A percentile compares a stretch with the other conserved stretches of the same genome.
Evolutionary conservation across 148 eudicot species (phyloP).

Genomic region (Rheum nobile): DNA sequence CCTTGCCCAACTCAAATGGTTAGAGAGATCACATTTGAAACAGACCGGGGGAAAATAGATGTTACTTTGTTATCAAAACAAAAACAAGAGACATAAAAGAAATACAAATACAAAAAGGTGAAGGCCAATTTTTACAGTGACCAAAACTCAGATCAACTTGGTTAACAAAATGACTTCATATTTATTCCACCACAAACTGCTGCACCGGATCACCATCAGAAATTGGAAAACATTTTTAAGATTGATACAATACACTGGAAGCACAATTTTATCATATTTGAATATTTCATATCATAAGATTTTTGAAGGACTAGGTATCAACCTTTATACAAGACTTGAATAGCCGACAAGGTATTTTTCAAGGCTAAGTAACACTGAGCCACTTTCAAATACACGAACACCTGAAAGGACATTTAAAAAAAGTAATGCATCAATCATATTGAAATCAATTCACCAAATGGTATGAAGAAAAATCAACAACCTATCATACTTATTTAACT

Average conservation of each 20-base stretch:
- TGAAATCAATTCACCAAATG: not conserved
- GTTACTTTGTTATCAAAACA: not conserved
- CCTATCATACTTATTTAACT: not conserved
- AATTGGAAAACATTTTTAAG: not conserved
- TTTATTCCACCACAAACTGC: not conserved
- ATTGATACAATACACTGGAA: not conserved
- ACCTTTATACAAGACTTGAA: constrained; percentile 74
- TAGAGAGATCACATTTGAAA: not conserved
- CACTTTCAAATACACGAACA: constrained; percentile 44
- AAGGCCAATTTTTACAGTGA: not conserved
- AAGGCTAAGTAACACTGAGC: constrained; percentile 52
- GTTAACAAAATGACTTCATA: not conserved
- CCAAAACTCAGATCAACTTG: not conserved
- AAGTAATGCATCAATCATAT: not conserved
- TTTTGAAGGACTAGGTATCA: not conserved
- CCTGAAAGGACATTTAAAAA: constrained; percentile 25
- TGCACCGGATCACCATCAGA: not conserved
- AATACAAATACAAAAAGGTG: not conserved
- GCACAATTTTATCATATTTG: not conserved
- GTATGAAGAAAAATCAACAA: not conserved
- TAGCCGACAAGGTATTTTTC: constrained; percentile 36
- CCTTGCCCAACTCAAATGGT: too few species aligned
- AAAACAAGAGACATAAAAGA: not conserved
- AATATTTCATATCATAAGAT: constrained; percentile 1
- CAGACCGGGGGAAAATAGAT: not conserved